phyloP scores from a whole-genome alignment of 148 eudicot species.

The Rhododendron molle region DNA sequence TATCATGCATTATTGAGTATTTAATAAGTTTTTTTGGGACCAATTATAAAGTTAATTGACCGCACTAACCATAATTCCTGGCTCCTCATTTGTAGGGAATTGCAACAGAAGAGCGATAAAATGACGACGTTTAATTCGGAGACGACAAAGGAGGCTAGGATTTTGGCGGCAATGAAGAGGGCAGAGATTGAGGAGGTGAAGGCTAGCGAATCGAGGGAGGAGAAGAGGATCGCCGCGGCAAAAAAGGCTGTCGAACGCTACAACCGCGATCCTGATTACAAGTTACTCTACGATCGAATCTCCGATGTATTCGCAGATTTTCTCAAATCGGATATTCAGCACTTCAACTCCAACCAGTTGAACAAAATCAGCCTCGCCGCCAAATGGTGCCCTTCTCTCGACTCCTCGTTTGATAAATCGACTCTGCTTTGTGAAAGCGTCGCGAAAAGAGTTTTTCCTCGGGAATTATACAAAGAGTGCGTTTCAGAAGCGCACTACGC shows the following conservation, averaged over 20 bases:
- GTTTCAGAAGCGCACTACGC: not conserved
- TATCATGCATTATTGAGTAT: no score
- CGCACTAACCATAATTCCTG: no score
- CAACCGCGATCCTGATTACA: not conserved
- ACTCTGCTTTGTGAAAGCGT: no score
- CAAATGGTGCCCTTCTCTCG: no score
- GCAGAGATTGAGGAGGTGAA: not conserved
- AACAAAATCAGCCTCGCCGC: no score
- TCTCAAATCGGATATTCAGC: not conserved
- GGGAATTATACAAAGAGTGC: not conserved
- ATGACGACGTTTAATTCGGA: no score
- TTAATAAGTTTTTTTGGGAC: no score
- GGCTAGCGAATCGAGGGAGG: not conserved
- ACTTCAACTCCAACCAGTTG: no score
- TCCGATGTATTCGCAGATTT: not conserved
- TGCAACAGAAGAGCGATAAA: no score
- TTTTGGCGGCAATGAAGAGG: not conserved
- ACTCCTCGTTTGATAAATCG: no score
- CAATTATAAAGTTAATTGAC: no score
- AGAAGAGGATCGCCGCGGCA: not conserved
- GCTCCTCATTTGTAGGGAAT: no score
- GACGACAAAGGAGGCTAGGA: not conserved
- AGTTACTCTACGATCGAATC: not conserved
- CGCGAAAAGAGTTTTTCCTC: not conserved
- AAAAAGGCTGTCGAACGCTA: not conserved